Percentiles rank a stretch among this genome's conserved stretches.
phyloP scores from a whole-genome alignment of 352 stramenopile species.

The Phytophthora chlamydospora region DNA sequence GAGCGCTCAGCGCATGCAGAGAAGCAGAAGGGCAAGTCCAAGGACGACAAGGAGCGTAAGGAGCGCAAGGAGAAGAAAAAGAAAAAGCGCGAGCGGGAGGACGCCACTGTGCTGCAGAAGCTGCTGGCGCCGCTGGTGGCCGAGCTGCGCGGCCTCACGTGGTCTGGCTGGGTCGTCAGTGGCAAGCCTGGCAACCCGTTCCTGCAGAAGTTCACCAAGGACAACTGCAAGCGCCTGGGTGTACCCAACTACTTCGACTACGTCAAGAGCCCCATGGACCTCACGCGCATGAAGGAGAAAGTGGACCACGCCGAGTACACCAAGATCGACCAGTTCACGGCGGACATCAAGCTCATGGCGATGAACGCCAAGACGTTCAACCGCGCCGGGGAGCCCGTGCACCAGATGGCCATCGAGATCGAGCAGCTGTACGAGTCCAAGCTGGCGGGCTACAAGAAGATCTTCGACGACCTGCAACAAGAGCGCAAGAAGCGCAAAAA shows the following conservation, averaged over 20 bases:
- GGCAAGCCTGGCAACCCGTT: slow-evolving; percentile 83
- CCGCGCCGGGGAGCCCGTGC: slow-evolving; percentile 77
- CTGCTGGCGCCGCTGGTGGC: slow-evolving; percentile 70
- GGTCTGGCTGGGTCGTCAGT: slow-evolving; percentile 73
- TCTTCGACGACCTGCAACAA: slow-evolving; percentile 80
- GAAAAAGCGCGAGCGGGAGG: slow-evolving; percentile 80
- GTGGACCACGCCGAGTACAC: slow-evolving; percentile 77
- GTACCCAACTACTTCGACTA: slow-evolving; percentile 90
- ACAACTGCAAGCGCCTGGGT: slow-evolving; percentile 85
- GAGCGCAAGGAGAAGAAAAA: slow-evolving; percentile 90
- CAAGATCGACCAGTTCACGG: slow-evolving; percentile 78
- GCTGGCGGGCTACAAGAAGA: slow-evolving; percentile 61
- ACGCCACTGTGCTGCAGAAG: slow-evolving; percentile 72
- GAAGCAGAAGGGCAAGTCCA: slow-evolving; percentile 55
- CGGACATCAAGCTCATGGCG: slow-evolving; percentile 83
- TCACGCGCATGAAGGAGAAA: slow-evolving; percentile 87
- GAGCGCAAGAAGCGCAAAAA: slow-evolving; percentile 90
- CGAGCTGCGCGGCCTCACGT: slow-evolving; percentile 73
- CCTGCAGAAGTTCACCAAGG: slow-evolving; percentile 83
- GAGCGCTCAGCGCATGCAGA: slow-evolving; percentile 49
- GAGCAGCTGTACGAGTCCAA: slow-evolving; percentile 81
- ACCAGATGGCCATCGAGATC: slow-evolving; percentile 85
- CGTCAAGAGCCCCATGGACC: slow-evolving; percentile 80
- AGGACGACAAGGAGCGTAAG: slow-evolving; percentile 77
- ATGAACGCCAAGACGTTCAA: slow-evolving; percentile 88